Conservation (phyloP, 208 protist species). For the Trypanosoma mega region DNA sequence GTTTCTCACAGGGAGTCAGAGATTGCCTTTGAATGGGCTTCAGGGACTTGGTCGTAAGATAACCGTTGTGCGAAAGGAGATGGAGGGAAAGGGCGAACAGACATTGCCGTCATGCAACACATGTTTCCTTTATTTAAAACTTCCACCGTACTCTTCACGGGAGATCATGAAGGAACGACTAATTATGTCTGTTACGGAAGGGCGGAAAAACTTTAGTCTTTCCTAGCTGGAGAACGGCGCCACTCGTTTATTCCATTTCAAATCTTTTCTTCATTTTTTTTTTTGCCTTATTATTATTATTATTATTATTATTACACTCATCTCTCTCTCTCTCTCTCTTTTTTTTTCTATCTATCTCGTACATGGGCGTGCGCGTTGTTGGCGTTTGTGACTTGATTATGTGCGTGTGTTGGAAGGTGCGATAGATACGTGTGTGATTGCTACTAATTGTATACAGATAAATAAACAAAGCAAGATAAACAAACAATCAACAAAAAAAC, state of each 20-base stretch:
- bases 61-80: constrained; percentile 80
- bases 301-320: constrained; percentile 1
- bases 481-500: background rate
- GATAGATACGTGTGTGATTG: background rate
- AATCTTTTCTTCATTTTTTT: constrained; percentile 10
- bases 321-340: background rate
- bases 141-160: constrained; percentile 77
- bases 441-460: background rate
- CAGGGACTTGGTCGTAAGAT: constrained; percentile 69
- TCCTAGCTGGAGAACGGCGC: constrained; percentile 37
- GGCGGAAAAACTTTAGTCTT: constrained; percentile 84
- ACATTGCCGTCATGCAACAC: constrained; percentile 91
- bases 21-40: constrained; percentile 82
- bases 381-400: background rate
- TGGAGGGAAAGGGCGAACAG: constrained; percentile 62
- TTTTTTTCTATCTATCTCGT: background rate
- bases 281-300: constrained; percentile 23
- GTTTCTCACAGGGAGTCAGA: constrained; percentile 85
- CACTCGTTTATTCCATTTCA: background rate
- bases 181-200: constrained; percentile 76
- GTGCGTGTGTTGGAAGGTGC: background rate
- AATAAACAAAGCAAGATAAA: background rate
- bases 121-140: constrained; percentile 91
- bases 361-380: background rate
- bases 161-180: constrained; percentile 75